These are phyloP conservation scores for Exophiala bonariae DNA, from an alignment of 2,329 filamentous ascomycete species.

Conservation along the genomic window DNA sequence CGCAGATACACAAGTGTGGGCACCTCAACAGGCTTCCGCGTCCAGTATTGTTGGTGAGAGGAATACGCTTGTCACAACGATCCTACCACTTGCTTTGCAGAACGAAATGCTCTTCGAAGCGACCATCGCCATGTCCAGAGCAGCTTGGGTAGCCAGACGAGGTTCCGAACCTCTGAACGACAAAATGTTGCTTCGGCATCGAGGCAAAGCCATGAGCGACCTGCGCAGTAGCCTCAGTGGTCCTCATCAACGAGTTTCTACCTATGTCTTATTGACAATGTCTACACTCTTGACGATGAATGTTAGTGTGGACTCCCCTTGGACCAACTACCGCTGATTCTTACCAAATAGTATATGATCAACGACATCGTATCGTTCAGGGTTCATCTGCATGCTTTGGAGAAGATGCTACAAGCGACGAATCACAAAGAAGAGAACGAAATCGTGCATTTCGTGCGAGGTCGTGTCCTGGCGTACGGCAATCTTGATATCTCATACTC, in stretches of 20 bases:
- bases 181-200: slow-evolving; percentile 18
- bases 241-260: neutral
- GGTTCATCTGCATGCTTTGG: slow-evolving; percentile 16
- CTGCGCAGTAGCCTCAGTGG: slow-evolving; percentile 9
- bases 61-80: slow-evolving; percentile 11
- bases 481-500: too few relatives aligned
- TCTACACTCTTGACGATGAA: slow-evolving; percentile 18
- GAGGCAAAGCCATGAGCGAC: slow-evolving; percentile 4
- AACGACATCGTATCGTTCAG: slow-evolving; percentile 16
- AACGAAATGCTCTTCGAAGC: slow-evolving; percentile 18
- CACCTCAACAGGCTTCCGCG: slow-evolving; percentile 16
- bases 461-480: slow-evolving; percentile 14
- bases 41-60: slow-evolving; percentile 7
- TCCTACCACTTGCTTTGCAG: slow-evolving; percentile 14
- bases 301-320: slow-evolving; percentile 6
- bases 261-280: slow-evolving; percentile 17
- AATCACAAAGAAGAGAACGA: slow-evolving; percentile 2
- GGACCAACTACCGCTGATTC: neutral
- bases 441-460: slow-evolving; percentile 13
- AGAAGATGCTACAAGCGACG: slow-evolving; percentile 8
- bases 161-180: slow-evolving; percentile 11
- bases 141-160: slow-evolving; percentile 17
- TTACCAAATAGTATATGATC: slow-evolving; percentile 18
- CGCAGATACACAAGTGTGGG: slow-evolving; percentile 18
- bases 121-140: slow-evolving; percentile 19